Evolutionary conservation across 306 rosid species (phyloP), one percentile per base, ranked within the genome.

Genomic region (Luffa aegyptiaca): DNA sequence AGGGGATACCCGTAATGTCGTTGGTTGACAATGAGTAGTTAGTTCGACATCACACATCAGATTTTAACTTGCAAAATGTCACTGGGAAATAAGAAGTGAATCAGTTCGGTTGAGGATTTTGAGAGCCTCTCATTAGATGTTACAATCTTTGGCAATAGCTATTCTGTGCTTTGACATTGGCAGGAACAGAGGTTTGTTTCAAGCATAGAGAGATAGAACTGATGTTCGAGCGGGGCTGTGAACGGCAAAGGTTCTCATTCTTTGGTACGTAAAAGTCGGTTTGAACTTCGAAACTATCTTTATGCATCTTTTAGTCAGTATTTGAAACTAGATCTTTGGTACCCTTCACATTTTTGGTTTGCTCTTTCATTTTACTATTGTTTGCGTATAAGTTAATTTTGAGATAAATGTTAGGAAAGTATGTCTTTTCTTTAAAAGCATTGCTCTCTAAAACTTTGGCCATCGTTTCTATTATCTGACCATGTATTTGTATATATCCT

Each of bases 1-100:
- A 84, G 76, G 97, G 98, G 71, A 82, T 92, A 84, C 97, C 97
- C 0, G 87, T 92, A 26, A 69, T 92, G 92, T 84, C 97, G 57
- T 56, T 77, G 82, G 83, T 63, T 77, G 88, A 90, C 57, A 90
- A 86, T 20, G 74, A 86, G 36, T 88, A 85, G 90, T 59, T 87
- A 85, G 90, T 59, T 73, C 33, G 17, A 16, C 78, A 33, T 33
- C 78, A 7, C 16, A 33, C 10, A 33, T 72, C 59, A 48, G 13
- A 58, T 46, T 72, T 12, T 48, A 51, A 45, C 36, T 72, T 48
- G 5, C 2, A 5, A 12, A 71, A 46, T 21, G 76, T 11, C 10
- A n/a, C 8, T 21, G 57, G 56, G 45, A 73, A 71, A 49, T 33
- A 49, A 73, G 55, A 21, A 48, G 70, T 58, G 35, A 41, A 77